Evolutionary conservation across 1,284 basidiomycete species (phyloP).

Genomic region (Coniophora puteana): DNA sequence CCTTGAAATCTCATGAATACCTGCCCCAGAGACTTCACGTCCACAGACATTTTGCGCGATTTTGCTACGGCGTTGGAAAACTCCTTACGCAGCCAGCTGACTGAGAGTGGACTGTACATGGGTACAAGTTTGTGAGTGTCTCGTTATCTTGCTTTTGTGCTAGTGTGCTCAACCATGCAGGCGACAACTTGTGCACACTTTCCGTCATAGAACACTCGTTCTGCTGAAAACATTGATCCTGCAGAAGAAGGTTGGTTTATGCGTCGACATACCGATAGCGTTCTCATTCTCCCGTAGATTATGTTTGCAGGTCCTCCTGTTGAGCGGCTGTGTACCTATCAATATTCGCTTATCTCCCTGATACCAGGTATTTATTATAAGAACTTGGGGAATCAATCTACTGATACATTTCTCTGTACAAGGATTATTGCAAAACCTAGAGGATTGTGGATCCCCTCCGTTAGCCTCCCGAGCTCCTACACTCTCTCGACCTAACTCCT

Average conservation of each 20-base stretch:
- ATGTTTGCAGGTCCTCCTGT: conserved; percentile 98
- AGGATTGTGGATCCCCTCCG: conserved; percentile 90
- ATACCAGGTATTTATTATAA: conserved; percentile 74
- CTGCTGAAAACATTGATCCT: conserved; percentile 94
- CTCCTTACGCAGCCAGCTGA: conserved; percentile 65
- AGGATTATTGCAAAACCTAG: conserved; percentile 84
- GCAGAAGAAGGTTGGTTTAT: conserved; percentile 71
- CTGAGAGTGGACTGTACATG: conserved; percentile 85
- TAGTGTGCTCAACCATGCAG: conserved; percentile 28
- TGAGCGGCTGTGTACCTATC: conserved; percentile 94
- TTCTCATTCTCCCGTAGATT: conserved; percentile 49
- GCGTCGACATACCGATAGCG: not conserved
- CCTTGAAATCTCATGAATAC: not conserved
- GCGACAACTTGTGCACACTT: conserved; percentile 90
- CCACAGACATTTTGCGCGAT: conserved; percentile 80
- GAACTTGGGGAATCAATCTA: not conserved
- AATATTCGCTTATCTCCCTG: conserved; percentile 90
- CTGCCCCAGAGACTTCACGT: conserved; percentile 69
- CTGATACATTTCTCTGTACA: conserved; percentile 15
- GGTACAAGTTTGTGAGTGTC: conserved; percentile 76
- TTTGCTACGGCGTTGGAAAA: conserved; percentile 75
- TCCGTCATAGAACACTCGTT: conserved; percentile 90
- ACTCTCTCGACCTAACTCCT: conserved; percentile 70
- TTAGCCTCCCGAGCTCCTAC: conserved; percentile 70
- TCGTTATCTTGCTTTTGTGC: not conserved